These are phyloP conservation scores for Pythium biforme DNA, from an alignment of 352 stramenopile genomes.

Conservation along the genomic window DNA sequence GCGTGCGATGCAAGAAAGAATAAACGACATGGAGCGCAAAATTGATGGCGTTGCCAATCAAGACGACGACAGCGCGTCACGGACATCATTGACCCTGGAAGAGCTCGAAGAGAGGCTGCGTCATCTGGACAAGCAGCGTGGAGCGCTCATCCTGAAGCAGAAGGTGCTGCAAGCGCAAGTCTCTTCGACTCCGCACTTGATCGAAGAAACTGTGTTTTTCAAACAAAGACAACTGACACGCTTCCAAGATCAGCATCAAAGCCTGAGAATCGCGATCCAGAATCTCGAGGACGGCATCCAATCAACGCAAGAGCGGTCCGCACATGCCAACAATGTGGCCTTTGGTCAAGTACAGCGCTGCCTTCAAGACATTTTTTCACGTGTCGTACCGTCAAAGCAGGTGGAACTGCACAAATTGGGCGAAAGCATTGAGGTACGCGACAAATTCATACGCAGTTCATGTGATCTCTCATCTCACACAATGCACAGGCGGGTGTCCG, in stretches of 20 bases:
- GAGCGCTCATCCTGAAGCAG: constrained; percentile 5
- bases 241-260: constrained; percentile 19
- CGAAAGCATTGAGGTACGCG: constrained; percentile 25
- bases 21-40: neutral
- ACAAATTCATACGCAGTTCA: neutral
- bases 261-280: constrained; percentile 17
- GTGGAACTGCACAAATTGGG: constrained; percentile 15
- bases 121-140: constrained; percentile 1
- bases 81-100: neutral
- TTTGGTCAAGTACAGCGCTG: constrained; percentile 16
- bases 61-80: neutral
- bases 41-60: neutral
- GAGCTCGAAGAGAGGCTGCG: neutral
- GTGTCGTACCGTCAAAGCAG: constrained; percentile 26
- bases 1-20: neutral
- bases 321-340: constrained; percentile 29
- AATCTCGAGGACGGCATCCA: constrained; percentile 30
- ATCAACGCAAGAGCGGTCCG: constrained; percentile 25
- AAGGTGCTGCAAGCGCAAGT: constrained; percentile 18
- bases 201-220: constrained; percentile 16
- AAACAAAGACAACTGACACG: constrained; percentile 24
- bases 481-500: constrained; percentile 12
- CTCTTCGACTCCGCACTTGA: neutral
- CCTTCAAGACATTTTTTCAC: constrained; percentile 32
- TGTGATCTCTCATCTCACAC: neutral